phyloP scores from a whole-genome alignment of 2,329 filamentous ascomycete species.

The Aspergillus ochraceus region DNA sequence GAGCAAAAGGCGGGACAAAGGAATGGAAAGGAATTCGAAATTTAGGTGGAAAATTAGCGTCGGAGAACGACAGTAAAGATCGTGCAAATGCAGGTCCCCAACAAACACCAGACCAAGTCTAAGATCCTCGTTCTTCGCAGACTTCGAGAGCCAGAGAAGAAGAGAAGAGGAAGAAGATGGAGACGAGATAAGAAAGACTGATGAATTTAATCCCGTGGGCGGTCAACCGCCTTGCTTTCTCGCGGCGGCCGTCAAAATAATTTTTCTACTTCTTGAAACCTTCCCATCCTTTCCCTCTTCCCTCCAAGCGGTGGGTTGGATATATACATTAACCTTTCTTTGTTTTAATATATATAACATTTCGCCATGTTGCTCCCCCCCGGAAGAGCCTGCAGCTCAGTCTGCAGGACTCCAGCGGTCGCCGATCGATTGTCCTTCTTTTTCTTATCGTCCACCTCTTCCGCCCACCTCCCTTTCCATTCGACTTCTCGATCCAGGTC shows the following conservation, averaged over 20 bases:
- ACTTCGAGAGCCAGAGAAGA: no score
- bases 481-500: slow-evolving; percentile 12
- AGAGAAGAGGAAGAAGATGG: not conserved
- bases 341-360: slow-evolving; percentile 4
- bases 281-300: slow-evolving; percentile 4
- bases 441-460: slow-evolving; percentile 9
- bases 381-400: slow-evolving; percentile 33
- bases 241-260: not conserved
- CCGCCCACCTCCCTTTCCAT: slow-evolving; percentile 4
- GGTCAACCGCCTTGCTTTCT: not conserved
- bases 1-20: not conserved
- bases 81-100: not conserved
- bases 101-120: not conserved
- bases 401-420: slow-evolving; percentile 32
- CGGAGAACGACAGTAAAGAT: not conserved
- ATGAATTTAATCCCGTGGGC: not conserved
- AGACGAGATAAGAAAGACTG: not conserved
- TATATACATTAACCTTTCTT: not conserved
- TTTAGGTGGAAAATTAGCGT: not conserved
- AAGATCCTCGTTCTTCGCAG: not conserved
- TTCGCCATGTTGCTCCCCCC: slow-evolving; percentile 26
- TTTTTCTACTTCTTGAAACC: not conserved
- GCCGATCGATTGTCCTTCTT: slow-evolving; percentile 12
- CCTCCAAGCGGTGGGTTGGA: slow-evolving; percentile 18
- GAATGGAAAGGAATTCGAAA: not conserved